Evolutionary conservation across 345 rosid species (phyloP), one percentile per base, ranked within the genome.

Genomic region (Gossypium rotundifolium): DNA sequence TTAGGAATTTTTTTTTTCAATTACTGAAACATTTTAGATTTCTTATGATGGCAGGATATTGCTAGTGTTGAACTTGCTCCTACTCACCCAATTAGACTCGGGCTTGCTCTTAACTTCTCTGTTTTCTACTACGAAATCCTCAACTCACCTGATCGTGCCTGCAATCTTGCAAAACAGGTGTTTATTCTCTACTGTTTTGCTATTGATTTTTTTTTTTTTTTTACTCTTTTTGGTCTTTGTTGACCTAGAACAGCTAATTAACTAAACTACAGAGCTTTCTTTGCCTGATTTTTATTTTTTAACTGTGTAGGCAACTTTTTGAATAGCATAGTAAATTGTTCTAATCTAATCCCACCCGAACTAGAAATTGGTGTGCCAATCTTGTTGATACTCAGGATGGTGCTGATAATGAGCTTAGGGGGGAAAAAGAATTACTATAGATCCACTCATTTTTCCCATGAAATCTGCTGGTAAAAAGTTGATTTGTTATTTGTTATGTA

Each of bases 121-220:
- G 97, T 94, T 20, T 94, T 94, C 84, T 94, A 92, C 81, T 94
- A 94, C 79, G 98, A 94, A 88, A 94, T 94, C 73, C 97, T 94
- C 54, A 94, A 91, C 88, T 94, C 98, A 55, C 96, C 98, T 61
- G 98, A 94, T 73, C 95, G 97, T 42, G 98, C 98, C 2, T 94
- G 98, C 82, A 89, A 77, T 80, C 98, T 94, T 25, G 98, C 97
- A 3, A 94, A 94, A 80, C 95, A 89, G 97, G 97, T 94, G 66
- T 61, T 42, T 74, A 29, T 63, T 17, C 59, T 61, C 40, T 22
- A 33, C 46, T 53, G 45, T 62, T 42, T 48, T 62, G 29, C 25
- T 46, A 68, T 13, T 55, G 38, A 18, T 8, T 9, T 62, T 58
- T 10, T 60, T 0, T 58, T 10, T 60, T 0, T 49, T 42, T 11